These are phyloP conservation scores for Claviceps fusiformis DNA, from an alignment of 2,329 filamentous ascomycete genomes.

Conservation along the genomic window DNA sequence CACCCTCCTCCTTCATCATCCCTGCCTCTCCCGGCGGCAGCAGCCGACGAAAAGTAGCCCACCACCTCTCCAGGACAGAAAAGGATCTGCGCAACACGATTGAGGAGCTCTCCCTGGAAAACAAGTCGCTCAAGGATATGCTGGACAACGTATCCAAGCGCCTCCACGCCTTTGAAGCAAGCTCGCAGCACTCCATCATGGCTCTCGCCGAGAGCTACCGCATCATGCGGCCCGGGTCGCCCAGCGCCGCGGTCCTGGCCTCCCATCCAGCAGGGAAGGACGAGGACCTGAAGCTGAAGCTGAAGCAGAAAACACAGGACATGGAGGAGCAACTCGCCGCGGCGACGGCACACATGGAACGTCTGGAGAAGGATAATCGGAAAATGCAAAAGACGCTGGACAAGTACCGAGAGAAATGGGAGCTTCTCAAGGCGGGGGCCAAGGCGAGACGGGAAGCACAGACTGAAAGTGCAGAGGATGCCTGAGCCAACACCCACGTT, in stretches of 20 bases:
- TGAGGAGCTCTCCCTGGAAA: slow-evolving; percentile 83
- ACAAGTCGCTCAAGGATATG: slow-evolving; percentile 69
- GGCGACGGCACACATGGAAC: slow-evolving; percentile 47
- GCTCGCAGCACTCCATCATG: slow-evolving; percentile 74
- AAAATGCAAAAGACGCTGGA: slow-evolving; percentile 42
- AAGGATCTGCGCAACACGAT: slow-evolving; percentile 50
- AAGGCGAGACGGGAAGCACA: slow-evolving; percentile 36
- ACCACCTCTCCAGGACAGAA: slow-evolving; percentile 24
- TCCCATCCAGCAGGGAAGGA: slow-evolving; percentile 14
- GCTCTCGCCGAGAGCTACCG: slow-evolving; percentile 73
- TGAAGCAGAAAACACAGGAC: slow-evolving; percentile 42
- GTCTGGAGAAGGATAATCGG: slow-evolving; percentile 48
- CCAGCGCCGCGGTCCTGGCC: slow-evolving; percentile 14
- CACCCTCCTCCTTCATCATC: slow-evolving; percentile 20
- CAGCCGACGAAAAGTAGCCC: slow-evolving; percentile 22
- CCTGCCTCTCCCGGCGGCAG: slow-evolving; percentile 29
- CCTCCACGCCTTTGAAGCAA: slow-evolving; percentile 86
- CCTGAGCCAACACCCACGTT: background rate
- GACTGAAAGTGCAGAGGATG: slow-evolving; percentile 22
- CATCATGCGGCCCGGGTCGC: slow-evolving; percentile 45
- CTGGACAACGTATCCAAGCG: slow-evolving; percentile 77
- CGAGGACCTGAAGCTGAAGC: background rate
- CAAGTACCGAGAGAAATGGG: slow-evolving; percentile 48
- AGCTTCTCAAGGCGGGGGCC: slow-evolving; percentile 45
- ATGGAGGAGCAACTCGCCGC: slow-evolving; percentile 52